These are phyloP conservation scores for Talaromyces trachyspermus DNA, from an alignment of 495 filamentous ascomycete species.

Conservation along the genomic window DNA sequence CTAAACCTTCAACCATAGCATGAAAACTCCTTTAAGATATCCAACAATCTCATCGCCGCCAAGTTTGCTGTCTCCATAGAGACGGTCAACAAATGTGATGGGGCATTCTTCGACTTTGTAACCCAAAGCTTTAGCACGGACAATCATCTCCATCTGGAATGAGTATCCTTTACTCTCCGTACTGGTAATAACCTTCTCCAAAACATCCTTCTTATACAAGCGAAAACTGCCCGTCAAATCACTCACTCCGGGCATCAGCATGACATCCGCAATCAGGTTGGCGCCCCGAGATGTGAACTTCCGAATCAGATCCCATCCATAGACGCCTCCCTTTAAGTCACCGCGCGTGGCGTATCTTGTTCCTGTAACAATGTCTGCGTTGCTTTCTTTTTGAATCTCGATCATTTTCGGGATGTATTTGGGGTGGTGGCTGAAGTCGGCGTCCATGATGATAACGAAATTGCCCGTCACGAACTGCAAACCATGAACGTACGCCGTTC, in stretches of 20 bases:
- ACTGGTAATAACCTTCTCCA: constrained; percentile 77
- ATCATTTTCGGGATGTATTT: constrained; percentile 94
- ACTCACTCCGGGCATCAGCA: constrained; percentile 89
- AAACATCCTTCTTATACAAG: constrained; percentile 82
- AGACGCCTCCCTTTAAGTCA: constrained; percentile 71
- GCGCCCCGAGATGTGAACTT: constrained; percentile 86
- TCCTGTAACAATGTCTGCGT: constrained; percentile 94
- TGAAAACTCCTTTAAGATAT: constrained; percentile 89
- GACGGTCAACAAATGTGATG: constrained; percentile 89
- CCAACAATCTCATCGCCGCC: constrained; percentile 96
- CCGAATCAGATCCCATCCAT: constrained; percentile 94
- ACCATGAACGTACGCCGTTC: constrained; percentile 95
- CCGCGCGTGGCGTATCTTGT: constrained; percentile 75
- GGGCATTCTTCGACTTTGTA: constrained; percentile 87
- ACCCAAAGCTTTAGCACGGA: constrained; percentile 87
- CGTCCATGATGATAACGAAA: constrained; percentile 99
- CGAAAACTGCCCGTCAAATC: constrained; percentile 93
- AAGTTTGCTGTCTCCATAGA: constrained; percentile 93
- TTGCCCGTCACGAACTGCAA: constrained; percentile 80
- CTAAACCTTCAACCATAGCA: constrained; percentile 80
- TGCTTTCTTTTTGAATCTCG: constrained; percentile 53
- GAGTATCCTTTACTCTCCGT: constrained; percentile 94
- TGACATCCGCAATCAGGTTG: constrained; percentile 92
- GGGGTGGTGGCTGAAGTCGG: constrained; percentile 97
- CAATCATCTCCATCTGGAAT: constrained; percentile 99